phyloP scores from a whole-genome alignment of 768 basidiomycete species.

The Mycena polygramma region DNA sequence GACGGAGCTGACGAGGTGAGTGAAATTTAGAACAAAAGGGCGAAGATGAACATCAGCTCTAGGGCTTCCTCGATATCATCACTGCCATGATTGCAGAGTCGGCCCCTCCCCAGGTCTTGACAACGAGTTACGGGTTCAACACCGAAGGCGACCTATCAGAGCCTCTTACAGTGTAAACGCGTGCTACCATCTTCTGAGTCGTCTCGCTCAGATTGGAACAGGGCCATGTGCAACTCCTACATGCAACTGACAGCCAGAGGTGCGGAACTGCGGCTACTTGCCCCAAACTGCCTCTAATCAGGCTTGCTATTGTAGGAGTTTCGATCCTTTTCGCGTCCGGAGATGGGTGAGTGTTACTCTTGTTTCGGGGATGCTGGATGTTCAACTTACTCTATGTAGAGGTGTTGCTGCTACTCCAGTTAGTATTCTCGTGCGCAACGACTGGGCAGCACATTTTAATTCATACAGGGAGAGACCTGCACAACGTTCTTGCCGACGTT shows the following conservation, averaged over 20 bases:
- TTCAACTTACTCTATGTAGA: background rate
- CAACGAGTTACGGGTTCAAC: slow-evolving; percentile 63
- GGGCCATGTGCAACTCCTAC: slow-evolving; percentile 35
- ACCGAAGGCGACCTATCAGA: slow-evolving; percentile 55
- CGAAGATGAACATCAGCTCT: background rate
- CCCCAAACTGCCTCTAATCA: background rate
- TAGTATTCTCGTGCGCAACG: background rate
- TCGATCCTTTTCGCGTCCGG: slow-evolving; percentile 63
- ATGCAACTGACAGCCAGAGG: slow-evolving; percentile 61
- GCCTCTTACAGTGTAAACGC: slow-evolving; percentile 26
- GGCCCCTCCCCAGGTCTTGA: slow-evolving; percentile 56
- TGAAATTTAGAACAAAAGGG: background rate
- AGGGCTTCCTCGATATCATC: slow-evolving; percentile 36
- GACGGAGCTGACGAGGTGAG: slow-evolving; percentile 31
- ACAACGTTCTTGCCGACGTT: slow-evolving; percentile 57
- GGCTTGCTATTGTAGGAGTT: background rate
- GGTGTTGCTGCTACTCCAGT: slow-evolving; percentile 20
- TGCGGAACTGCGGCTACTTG: slow-evolving; percentile 25
- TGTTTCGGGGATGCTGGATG: background rate
- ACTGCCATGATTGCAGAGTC: slow-evolving; percentile 19
- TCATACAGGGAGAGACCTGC: slow-evolving; percentile 42
- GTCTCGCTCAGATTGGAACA: background rate
- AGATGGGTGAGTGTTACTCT: background rate
- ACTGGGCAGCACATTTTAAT: slow-evolving; percentile 37
- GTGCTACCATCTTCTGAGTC: too few relatives aligned